Evolutionary conservation across 1,284 basidiomycete genomes (phyloP).

Genomic region (Rhodofomes roseus): DNA sequence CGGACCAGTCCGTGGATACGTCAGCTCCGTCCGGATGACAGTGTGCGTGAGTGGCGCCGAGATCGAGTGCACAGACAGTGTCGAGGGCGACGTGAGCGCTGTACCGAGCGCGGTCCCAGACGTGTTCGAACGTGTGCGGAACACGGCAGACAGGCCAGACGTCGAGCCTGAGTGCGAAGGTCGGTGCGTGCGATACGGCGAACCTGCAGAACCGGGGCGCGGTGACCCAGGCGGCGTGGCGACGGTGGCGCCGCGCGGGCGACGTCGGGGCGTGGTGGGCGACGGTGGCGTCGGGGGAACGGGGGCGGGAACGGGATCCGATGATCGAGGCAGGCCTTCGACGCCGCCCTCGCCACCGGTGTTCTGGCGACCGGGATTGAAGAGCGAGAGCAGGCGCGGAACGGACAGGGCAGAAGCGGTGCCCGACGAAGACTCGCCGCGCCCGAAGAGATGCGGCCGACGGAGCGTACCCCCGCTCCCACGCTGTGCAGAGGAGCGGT

Average conservation of each 20-base stretch:
- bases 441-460: constrained; percentile 4
- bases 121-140: constrained; percentile 25
- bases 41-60: constrained; percentile 50
- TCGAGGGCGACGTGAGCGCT: constrained; percentile 37
- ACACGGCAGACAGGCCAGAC: constrained; percentile 31
- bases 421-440: constrained; percentile 1
- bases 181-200: constrained; percentile 18
- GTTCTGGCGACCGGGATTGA: constrained; percentile 18
- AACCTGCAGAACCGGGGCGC: neutral
- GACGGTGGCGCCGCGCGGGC: constrained; percentile 9
- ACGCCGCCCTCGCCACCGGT: neutral
- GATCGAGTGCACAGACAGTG: constrained; percentile 43
- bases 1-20: constrained; percentile 44
- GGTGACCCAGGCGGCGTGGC: constrained; percentile 9
- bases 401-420: neutral
- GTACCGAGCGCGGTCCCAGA: constrained; percentile 24
- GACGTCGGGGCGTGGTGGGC: constrained; percentile 9
- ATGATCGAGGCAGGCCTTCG: neutral
- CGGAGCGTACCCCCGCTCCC: neutral
- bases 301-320: neutral
- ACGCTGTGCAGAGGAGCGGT: neutral
- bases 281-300: constrained; percentile 4
- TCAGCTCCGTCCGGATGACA: constrained; percentile 43
- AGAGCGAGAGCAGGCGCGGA: constrained; percentile 12
- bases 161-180: constrained; percentile 32